A percentile compares a stretch with the other conserved stretches of the same genome.
Evolutionary conservation across 208 protist species (phyloP).

Genomic region (Strigomonas culicis): DNA sequence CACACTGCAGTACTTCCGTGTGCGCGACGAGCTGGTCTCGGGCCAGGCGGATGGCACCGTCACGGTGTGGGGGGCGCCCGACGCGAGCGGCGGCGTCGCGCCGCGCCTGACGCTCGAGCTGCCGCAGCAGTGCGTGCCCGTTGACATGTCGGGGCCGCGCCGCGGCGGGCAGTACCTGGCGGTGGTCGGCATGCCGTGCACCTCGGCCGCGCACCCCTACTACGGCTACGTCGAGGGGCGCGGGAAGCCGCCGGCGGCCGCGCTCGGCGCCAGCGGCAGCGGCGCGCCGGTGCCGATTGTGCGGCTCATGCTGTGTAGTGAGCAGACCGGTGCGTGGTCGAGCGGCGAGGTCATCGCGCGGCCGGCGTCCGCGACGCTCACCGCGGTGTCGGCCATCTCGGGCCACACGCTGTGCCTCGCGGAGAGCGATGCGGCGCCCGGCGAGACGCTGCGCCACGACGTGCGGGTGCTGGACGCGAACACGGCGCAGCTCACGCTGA

Average conservation of each 20-base stretch:
- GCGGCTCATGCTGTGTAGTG: constrained; percentile 52
- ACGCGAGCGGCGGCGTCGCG: constrained; percentile 23
- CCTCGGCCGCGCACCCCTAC: constrained; percentile 19
- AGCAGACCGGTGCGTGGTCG: constrained; percentile 53
- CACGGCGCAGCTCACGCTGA: constrained; percentile 37
- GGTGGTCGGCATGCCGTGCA: constrained; percentile 49
- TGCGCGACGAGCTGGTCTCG: constrained; percentile 71
- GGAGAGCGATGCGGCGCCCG: constrained; percentile 25
- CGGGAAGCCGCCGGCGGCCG: neutral
- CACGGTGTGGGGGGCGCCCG: constrained; percentile 56
- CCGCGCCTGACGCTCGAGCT: constrained; percentile 24
- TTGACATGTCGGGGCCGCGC: constrained; percentile 47
- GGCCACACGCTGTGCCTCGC: constrained; percentile 49
- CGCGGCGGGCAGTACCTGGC: constrained; percentile 56
- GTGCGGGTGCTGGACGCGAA: constrained; percentile 35
- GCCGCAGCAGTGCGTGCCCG: constrained; percentile 46
- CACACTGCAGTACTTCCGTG: constrained; percentile 60
- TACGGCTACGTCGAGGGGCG: constrained; percentile 15
- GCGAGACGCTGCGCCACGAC: constrained; percentile 26
- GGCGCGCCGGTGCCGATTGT: neutral
- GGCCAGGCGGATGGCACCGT: constrained; percentile 62
- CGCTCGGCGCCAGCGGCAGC: neutral
- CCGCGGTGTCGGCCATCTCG: constrained; percentile 62
- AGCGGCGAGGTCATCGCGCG: constrained; percentile 50
- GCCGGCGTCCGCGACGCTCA: constrained; percentile 38